Base-by-base conservation (phyloP, 768 basidiomycete species). In the Mrakia frigida region DNA sequence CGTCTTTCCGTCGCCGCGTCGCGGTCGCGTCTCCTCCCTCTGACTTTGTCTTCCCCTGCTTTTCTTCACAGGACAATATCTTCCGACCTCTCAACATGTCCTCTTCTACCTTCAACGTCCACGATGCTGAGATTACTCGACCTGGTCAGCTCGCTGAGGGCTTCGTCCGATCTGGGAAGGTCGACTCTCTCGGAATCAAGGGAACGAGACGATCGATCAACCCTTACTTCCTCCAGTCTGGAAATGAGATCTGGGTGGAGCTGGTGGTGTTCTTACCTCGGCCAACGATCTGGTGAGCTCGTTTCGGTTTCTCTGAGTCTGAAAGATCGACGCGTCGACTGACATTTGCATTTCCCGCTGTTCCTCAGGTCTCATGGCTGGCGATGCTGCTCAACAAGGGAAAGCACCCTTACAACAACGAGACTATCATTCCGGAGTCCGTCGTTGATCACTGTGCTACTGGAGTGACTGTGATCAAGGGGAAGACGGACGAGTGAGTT, bases 231-330 rank as follows among this genome's bases (percentile, higher is more conserved):
- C 50, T 61, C 23, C 56, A 50, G 25, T 37, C 60, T 13, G 73
- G 73, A 39, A 37, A 74, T 13, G 73, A 74, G 56, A 74, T 74
- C 46, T 74, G 73, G 73, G n/a, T 6, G 73, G 59, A 28, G 73
- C 73, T 25, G 73, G 73, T 1, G 73, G 73, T 14, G 73, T 74
- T 2, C 10, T 74, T 14, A 50, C 73, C 13, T 41, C 37, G 16
- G 73, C 73, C 13, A 50, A 41, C 53, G 73, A 74, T n/a, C 37
- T 74, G 59, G 70, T 71, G 33, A 28, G 69, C 43, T 43, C 46
- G 43, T 1, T 31, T 31, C 67, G 35, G 1, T 69, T 41, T 3
- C 28, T 43, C 23, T 16, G 3, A 50, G 0, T 21, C 10, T 21
- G 2, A 16, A 50, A 50, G n/a, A n/a, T n/a, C 70, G 11, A 35